These are phyloP conservation scores for Aspergillus carlsbadensis DNA, from an alignment of 495 filamentous ascomycete species.

Conservation along the genomic window DNA sequence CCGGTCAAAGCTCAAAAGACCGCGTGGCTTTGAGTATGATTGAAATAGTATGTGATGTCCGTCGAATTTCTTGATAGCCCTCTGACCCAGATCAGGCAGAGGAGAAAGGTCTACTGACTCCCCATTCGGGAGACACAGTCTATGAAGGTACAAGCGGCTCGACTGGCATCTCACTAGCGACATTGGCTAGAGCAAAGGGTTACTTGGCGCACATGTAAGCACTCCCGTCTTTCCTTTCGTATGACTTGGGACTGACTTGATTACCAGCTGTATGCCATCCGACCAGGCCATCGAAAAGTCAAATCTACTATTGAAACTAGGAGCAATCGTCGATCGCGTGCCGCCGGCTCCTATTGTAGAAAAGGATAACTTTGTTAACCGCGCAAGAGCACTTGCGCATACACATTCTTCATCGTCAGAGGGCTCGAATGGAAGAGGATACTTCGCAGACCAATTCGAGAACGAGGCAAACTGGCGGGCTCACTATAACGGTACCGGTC, in stretches of 20 bases:
- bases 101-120: conserved; percentile 69
- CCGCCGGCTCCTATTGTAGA: conserved; percentile 88
- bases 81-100: conserved; percentile 61
- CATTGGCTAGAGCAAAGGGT: conserved; percentile 80
- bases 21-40: conserved; percentile 91
- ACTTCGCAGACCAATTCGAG: conserved; percentile 98
- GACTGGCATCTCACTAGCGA: conserved; percentile 90
- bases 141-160: conserved; percentile 97
- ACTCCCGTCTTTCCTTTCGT: not conserved
- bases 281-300: conserved; percentile 91
- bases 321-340: conserved; percentile 85
- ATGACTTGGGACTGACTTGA: conserved; percentile 11
- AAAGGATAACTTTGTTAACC: conserved; percentile 91
- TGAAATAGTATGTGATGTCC: conserved; percentile 49
- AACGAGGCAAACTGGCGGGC: conserved; percentile 81
- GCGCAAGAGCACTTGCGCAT: conserved; percentile 81
- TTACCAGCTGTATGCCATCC: conserved; percentile 79
- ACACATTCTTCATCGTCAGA: conserved; percentile 46
- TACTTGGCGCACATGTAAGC: conserved; percentile 86
- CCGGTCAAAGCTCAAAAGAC: conserved; percentile 95
- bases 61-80: conserved; percentile 5
- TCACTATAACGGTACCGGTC: conserved; percentile 79
- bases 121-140: conserved; percentile 83
- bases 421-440: conserved; percentile 54
- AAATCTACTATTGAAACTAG: conserved; percentile 82